Evolutionary conservation across 352 stramenopile species (phyloP).

Genomic region (Hyaloperonospora arabidopsidis): DNA sequence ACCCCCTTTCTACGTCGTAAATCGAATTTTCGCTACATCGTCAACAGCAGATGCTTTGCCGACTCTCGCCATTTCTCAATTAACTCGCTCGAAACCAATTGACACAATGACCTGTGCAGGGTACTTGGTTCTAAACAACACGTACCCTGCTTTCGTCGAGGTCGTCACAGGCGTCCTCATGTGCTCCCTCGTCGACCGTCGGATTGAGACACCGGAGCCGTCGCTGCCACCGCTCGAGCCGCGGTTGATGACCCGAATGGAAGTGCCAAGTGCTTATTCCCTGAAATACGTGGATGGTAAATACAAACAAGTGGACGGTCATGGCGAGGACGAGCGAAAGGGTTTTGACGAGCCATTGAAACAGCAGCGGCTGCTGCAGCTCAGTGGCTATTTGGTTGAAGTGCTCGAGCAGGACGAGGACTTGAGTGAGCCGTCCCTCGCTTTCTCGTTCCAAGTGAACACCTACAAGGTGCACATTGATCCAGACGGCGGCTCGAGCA

Average conservation of each 20-base stretch:
- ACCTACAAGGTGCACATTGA: slow-evolving; percentile 43
- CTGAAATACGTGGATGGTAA: slow-evolving; percentile 27
- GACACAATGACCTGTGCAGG: slow-evolving; percentile 72
- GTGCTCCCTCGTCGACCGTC: slow-evolving; percentile 23
- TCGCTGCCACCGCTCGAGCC: slow-evolving; percentile 39
- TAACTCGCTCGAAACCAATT: too few relatives aligned
- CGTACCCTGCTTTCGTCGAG: slow-evolving; percentile 47
- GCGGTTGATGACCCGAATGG: slow-evolving; percentile 33
- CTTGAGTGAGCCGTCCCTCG: slow-evolving; percentile 31
- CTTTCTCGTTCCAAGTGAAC: slow-evolving; percentile 58
- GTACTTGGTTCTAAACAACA: slow-evolving; percentile 57
- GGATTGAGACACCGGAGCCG: slow-evolving; percentile 2
- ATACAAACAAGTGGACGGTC: slow-evolving; percentile 12
- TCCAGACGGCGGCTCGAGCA: slow-evolving; percentile 25
- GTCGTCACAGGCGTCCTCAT: slow-evolving; percentile 46
- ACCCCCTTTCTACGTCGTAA: too few relatives aligned
- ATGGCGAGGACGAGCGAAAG: slow-evolving; percentile 21
- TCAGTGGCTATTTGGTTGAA: slow-evolving; percentile 56
- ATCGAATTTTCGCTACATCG: too few relatives aligned
- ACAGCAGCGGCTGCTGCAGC: slow-evolving; percentile 40
- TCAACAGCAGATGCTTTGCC: too few relatives aligned
- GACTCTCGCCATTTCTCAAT: too few relatives aligned
- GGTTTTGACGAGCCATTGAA: slow-evolving; percentile 10
- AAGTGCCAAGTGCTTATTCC: slow-evolving; percentile 12
- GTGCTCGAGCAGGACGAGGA: slow-evolving; percentile 45